Percentiles rank a stretch among this genome's conserved stretches.
These are phyloP conservation scores for Emiliania huxleyi DNA, from an alignment of 78 protist species.

Conservation along the genomic window DNA sequence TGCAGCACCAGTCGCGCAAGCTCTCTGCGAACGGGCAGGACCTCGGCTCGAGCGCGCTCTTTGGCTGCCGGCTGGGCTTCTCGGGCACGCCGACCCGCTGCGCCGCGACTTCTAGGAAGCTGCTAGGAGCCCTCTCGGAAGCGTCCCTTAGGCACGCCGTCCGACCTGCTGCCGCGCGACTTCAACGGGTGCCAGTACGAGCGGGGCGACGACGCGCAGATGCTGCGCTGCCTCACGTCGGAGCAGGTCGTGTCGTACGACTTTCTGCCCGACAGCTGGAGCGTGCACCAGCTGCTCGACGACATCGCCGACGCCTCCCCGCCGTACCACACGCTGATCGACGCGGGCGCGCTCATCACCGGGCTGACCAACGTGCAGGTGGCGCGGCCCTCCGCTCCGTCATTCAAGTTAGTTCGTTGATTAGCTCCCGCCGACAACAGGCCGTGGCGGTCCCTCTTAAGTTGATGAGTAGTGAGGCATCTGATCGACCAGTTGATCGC, in stretches of 20 bases:
- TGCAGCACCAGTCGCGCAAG: conserved; percentile 53
- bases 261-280: conserved; percentile 19
- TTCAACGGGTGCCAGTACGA: conserved; percentile 74
- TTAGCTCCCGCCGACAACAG: too few relatives aligned
- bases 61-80: conserved; percentile 65
- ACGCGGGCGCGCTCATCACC: conserved; percentile 69
- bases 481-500: too few relatives aligned
- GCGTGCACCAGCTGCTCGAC: conserved; percentile 47
- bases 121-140: background rate
- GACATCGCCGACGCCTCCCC: conserved; percentile 25
- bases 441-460: too few relatives aligned
- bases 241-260: conserved; percentile 24
- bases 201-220: conserved; percentile 71
- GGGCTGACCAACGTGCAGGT: conserved; percentile 65
- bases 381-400: too few relatives aligned
- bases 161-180: conserved; percentile 73
- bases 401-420: too few relatives aligned
- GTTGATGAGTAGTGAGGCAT: too few relatives aligned
- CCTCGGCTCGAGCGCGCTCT: conserved; percentile 64
- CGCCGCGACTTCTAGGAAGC: conserved; percentile 69
- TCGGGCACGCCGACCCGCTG: conserved; percentile 67
- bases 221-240: conserved; percentile 55
- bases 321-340: conserved; percentile 62
- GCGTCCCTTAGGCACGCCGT: conserved; percentile 59
- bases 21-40: conserved; percentile 72